Base-by-base conservation (phyloP, 495 filamentous ascomycete genomes). In the Cetradonia linearis region DNA sequence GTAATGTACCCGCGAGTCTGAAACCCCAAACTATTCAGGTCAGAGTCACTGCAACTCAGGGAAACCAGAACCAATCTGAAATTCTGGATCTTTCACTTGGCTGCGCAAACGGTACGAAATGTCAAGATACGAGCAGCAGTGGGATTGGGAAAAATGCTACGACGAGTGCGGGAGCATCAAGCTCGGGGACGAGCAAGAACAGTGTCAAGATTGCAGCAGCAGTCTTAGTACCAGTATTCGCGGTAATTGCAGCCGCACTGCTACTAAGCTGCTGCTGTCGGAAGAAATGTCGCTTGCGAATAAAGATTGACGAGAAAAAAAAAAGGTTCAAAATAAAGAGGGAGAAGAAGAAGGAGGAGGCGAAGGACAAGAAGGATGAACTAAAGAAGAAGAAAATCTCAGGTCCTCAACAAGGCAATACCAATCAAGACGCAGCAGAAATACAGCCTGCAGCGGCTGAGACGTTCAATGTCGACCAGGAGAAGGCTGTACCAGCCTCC, bases 1-100 rank as follows among this genome's bases (percentile, higher is more conserved):
- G 90, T 7, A 73, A 77, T 14, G 81, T 86, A 27, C 88, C 91
- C 1, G 62, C 62, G 0, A 71, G 76, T 34, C 53, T 75, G 9
- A 62, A 70, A 11, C 69, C 78, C 5, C 64, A 72, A 11, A 72
- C 71, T 31, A 71, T 80, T 44, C 65, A 63, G 1, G 67, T 86
- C n/a, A 71, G 72, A 33, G 67, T 88, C 48, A 78, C 69, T 13
- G 81, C 79, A 16, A 74, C 70, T 69, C 77, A 66, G 73, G 74
- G 71, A 55, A 70, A 66, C 62, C 77, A 34, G 63, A 73, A 58
- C 25, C 78, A 78, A 56, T 75, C 73, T 4, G 69, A 78, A 42
- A 67, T 69, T 20, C 75, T 89, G 54, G 74, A 71, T 0, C 71
- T 89, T 11, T 67, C 76, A 20, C 66, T 87, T 27, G 66, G 63